These are phyloP conservation scores for Diaporthe eres DNA, from an alignment of 2,329 filamentous ascomycete genomes.

Conservation along the genomic window DNA sequence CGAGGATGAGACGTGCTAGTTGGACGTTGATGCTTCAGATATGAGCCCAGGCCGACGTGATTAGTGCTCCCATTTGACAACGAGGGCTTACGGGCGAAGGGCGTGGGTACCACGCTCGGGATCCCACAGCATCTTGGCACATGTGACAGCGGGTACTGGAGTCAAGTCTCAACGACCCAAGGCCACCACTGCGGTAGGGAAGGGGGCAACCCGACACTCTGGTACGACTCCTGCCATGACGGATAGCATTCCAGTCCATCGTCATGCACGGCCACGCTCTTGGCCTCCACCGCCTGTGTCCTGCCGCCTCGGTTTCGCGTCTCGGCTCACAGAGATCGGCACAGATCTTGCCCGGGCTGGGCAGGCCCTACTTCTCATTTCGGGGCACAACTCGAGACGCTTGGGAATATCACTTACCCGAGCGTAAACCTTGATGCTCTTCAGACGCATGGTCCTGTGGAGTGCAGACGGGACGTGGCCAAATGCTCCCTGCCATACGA, in stretches of 20 bases:
- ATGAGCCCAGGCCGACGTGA: slow-evolving; percentile 2
- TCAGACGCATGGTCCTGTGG: not conserved
- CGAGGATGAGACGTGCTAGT: slow-evolving; percentile 23
- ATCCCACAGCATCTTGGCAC: slow-evolving; percentile 30
- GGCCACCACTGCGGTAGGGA: not conserved
- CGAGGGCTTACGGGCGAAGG: slow-evolving; percentile 12
- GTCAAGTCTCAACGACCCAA: not conserved
- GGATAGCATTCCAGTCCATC: not conserved
- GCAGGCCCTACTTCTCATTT: not conserved
- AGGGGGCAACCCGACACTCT: slow-evolving; percentile 32
- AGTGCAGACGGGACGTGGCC: not conserved
- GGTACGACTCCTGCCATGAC: slow-evolving; percentile 21
- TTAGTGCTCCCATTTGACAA: slow-evolving; percentile 8
- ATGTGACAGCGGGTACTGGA: slow-evolving; percentile 36
- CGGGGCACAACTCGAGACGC: not conserved
- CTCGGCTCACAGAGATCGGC: slow-evolving; percentile 7
- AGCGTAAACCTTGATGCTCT: not conserved
- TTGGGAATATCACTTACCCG: slow-evolving; percentile 5
- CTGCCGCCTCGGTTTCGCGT: slow-evolving; percentile 6
- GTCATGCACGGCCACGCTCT: slow-evolving; percentile 20
- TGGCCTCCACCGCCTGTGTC: slow-evolving; percentile 5
- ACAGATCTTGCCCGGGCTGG: slow-evolving; percentile 1
- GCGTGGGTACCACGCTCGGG: slow-evolving; percentile 4
- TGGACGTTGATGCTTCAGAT: slow-evolving; percentile 1
- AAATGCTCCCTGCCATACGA: not conserved